Base-by-base conservation (phyloP, 2,329 filamentous ascomycete species). In the Ceratocystis destructans region DNA sequence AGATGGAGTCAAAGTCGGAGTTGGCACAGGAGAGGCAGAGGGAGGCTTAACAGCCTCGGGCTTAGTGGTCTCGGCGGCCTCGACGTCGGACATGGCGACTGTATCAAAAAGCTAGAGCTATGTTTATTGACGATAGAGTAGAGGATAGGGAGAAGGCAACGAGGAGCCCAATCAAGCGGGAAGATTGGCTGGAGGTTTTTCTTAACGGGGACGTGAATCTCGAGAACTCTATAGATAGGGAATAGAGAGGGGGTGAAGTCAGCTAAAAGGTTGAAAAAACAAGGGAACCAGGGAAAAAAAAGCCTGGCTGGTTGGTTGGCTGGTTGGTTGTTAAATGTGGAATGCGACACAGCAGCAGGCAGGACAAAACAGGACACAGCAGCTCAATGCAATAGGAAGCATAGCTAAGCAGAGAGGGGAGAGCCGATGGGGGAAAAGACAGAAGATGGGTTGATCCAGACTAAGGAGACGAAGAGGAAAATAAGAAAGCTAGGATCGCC, bases 11-110 rank as follows among this genome's bases (percentile, higher is more conserved):
- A 59, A 25, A 33, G 55, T 59, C 28, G 55, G 55, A 1, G 55
- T 59, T 5, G 55, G 55, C 33, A 71, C 70, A 33, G 70, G 72
- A 17, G 74, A 69, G 28, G 73, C 48, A 72, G 71, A 22, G 74
- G 74, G 62, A 17, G 73, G 70, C 67, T 75, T 69, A 61, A 74
- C 76, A 69, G 78, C 77, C 46, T 79, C 77, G 68, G 73, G 75
- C 71, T 78, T 76, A 66, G 76, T 74, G 67, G 76, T 75, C 69
- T 79, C 78, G 72, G 77, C 75, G 70, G 75, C 76, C 70, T 80
- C 79, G 69, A 75, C 73, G 70, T 81, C 79, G 71, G 79, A 79
- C 79, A 80, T 80, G 69, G 46, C 74, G 70, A 64, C 25, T 61
- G 17, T 28, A 10, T 55, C 20, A 46, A 41, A 65, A 31, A 62